Conservation (phyloP, 257 asterid species). For the Eustoma russellianum region DNA sequence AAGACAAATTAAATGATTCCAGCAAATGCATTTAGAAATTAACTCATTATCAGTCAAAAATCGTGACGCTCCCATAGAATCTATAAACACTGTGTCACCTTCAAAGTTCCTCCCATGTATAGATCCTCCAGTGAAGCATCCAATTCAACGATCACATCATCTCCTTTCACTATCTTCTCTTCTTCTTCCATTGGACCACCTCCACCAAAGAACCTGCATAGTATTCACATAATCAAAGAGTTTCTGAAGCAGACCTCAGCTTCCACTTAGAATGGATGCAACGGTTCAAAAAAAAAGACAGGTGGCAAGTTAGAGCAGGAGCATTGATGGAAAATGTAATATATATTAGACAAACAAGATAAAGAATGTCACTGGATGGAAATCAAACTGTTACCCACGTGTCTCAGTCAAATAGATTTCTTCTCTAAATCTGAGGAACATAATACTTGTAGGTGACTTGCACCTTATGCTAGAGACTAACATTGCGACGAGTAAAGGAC, state of each 20-base stretch:
- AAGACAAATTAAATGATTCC: no score
- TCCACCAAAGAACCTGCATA: slow-evolving; percentile 77
- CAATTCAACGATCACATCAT: slow-evolving; percentile 84
- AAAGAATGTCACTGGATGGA: no score
- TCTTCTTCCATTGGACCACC: slow-evolving; percentile 93
- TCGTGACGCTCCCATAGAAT: no score
- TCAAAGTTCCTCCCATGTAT: slow-evolving; percentile 86
- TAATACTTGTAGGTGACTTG: no score
- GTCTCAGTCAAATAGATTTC: not conserved
- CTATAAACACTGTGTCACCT: slow-evolving; percentile 34
- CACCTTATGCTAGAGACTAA: no score
- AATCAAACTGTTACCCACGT: no score
- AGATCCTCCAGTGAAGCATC: slow-evolving; percentile 94
- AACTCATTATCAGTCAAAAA: no score
- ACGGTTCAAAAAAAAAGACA: not conserved
- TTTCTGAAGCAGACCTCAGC: not conserved
- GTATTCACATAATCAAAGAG: slow-evolving; percentile 15
- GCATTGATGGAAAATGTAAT: no score
- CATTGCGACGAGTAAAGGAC: no score
- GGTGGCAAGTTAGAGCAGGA: not conserved
- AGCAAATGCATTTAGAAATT: no score
- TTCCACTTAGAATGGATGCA: not conserved
- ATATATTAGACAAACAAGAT: no score
- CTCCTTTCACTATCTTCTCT: slow-evolving; percentile 83
- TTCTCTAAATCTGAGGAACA: no score